Evolutionary conservation across 1,139 yeast species (phyloP).

Genomic region (Hyphopichia pseudoburtonii): DNA sequence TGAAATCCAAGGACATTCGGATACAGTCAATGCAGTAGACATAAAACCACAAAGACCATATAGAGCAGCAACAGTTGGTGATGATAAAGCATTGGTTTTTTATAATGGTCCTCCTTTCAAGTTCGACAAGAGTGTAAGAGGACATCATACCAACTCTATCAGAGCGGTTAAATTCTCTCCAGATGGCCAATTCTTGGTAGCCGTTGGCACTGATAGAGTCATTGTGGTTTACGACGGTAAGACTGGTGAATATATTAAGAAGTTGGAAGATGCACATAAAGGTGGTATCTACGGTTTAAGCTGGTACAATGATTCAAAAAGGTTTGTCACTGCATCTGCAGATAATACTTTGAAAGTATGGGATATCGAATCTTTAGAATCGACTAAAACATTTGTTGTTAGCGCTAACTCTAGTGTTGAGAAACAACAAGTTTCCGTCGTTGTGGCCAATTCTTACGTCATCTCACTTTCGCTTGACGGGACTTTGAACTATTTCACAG

Average conservation of each 20-base stretch:
- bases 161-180: conserved; percentile 84
- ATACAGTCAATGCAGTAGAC: conserved; percentile 77
- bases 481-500: conserved; percentile 58
- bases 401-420: conserved; percentile 36
- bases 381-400: conserved; percentile 42
- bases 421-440: conserved; percentile 81
- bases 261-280: conserved; percentile 57
- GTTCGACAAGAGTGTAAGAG: conserved; percentile 70
- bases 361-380: conserved; percentile 34
- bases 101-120: conserved; percentile 93
- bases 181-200: conserved; percentile 67
- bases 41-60: conserved; percentile 89
- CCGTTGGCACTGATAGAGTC: conserved; percentile 84
- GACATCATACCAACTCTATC: conserved; percentile 73
- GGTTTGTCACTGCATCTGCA: conserved; percentile 80
- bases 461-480: conserved; percentile 76
- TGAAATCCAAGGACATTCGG: conserved; percentile 93
- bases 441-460: conserved; percentile 58
- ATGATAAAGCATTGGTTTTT: conserved; percentile 82
- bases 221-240: conserved; percentile 84
- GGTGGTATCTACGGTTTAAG: conserved; percentile 81
- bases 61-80: conserved; percentile 91
- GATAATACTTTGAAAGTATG: conserved; percentile 74
- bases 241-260: conserved; percentile 69
- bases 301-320: conserved; percentile 62